These are phyloP conservation scores for Stromatinia cepivora DNA, from an alignment of 2,329 filamentous ascomycete species.

Conservation along the genomic window DNA sequence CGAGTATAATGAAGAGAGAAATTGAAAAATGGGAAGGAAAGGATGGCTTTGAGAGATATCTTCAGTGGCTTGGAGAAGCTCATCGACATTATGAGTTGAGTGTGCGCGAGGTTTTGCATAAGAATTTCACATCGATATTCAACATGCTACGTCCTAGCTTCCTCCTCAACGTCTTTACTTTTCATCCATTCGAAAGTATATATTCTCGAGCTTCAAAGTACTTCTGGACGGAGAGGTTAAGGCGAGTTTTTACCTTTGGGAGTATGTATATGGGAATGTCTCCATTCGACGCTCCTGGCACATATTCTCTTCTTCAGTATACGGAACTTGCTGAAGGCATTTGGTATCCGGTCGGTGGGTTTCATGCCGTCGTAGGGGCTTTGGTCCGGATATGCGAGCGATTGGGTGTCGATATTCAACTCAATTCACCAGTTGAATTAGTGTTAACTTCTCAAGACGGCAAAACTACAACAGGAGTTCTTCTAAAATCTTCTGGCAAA, in stretches of 20 bases:
- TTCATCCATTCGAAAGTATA: conserved; percentile 73
- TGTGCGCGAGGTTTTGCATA: conserved; percentile 63
- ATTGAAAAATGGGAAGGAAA: conserved; percentile 73
- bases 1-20: conserved; percentile 68
- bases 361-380: conserved; percentile 64
- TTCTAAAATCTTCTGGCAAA: conserved; percentile 58
- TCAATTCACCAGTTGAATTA: conserved; percentile 57
- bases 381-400: conserved; percentile 63
- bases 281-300: conserved; percentile 73
- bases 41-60: conserved; percentile 68
- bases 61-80: conserved; percentile 65
- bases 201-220: conserved; percentile 65
- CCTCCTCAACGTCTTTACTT: conserved; percentile 54
- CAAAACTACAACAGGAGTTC: conserved; percentile 57
- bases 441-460: conserved; percentile 56
- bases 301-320: conserved; percentile 73
- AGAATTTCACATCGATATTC: conserved; percentile 63
- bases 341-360: conserved; percentile 72
- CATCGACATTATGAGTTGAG: conserved; percentile 70
- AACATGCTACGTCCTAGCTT: conserved; percentile 61
- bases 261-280: conserved; percentile 86
- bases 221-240: conserved; percentile 67
- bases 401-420: conserved; percentile 61
- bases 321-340: conserved; percentile 75
- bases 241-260: conserved; percentile 73